Conservation (phyloP, 805 yeast genomes). For the Schizosaccharomyces japonicus region DNA sequence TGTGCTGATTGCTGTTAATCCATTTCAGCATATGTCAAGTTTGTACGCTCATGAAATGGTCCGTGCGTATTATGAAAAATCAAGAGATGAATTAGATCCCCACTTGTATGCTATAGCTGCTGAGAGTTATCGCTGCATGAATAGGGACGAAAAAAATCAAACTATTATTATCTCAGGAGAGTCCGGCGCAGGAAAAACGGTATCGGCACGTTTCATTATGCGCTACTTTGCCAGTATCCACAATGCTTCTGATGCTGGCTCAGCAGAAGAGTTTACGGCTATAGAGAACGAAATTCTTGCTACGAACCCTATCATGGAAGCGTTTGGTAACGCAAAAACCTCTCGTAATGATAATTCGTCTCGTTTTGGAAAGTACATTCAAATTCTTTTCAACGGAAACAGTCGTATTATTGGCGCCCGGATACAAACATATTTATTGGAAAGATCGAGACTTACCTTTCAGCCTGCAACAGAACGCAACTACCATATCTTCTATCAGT, state of each 20-base stretch:
- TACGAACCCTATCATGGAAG: constrained; percentile 91
- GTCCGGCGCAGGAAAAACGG: constrained; percentile 97
- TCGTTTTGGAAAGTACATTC: constrained; percentile 87
- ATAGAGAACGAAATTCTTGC: constrained; percentile 88
- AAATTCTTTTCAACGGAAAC: constrained; percentile 54
- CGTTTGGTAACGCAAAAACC: constrained; percentile 95
- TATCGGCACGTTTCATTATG: constrained; percentile 90
- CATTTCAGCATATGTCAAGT: constrained; percentile 79
- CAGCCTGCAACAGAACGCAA: constrained; percentile 64
- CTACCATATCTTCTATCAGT: constrained; percentile 80
- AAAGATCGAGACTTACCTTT: constrained; percentile 70
- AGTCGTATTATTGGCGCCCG: constrained; percentile 81
- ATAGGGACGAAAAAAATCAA: constrained; percentile 60
- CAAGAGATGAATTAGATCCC: constrained; percentile 88
- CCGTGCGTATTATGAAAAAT: constrained; percentile 80
- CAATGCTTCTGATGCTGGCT: constrained; percentile 9
- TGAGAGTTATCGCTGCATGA: constrained; percentile 78
- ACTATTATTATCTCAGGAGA: constrained; percentile 94
- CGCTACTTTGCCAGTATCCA: constrained; percentile 79
- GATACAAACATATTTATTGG: constrained; percentile 75
- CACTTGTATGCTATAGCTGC: constrained; percentile 94
- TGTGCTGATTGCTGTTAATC: constrained; percentile 86
- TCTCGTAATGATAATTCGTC: constrained; percentile 94
- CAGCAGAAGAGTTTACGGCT: constrained; percentile 45
- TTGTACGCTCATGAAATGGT: constrained; percentile 77